Evolutionary conservation across 768 basidiomycete genomes (phyloP).

Genomic region (Mycena metata): DNA sequence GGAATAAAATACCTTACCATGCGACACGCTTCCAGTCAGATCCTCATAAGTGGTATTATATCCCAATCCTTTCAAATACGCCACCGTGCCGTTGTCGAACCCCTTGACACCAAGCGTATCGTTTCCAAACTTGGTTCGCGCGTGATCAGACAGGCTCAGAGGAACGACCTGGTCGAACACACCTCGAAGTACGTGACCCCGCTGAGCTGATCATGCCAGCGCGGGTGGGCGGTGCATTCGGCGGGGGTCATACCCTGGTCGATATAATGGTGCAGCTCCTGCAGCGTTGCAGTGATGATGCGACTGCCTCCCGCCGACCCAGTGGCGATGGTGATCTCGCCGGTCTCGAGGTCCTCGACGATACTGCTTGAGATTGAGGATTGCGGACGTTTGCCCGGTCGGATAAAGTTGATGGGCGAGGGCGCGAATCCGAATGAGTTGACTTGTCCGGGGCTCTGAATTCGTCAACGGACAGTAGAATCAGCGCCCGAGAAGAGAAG

Average conservation of each 20-base stretch:
- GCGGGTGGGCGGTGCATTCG: slow-evolving; percentile 34
- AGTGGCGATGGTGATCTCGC: slow-evolving; percentile 52
- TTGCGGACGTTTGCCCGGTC: slow-evolving; percentile 48
- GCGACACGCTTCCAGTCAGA: slow-evolving; percentile 29
- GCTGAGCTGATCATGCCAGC: slow-evolving; percentile 48
- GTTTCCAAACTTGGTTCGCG: not conserved
- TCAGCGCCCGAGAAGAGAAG: not conserved
- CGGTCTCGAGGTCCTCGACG: slow-evolving; percentile 51
- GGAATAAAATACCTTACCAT: slow-evolving; percentile 23
- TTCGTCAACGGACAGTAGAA: no score
- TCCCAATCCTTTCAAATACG: slow-evolving; percentile 34
- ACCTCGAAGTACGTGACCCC: slow-evolving; percentile 42
- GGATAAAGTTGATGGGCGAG: slow-evolving; percentile 52
- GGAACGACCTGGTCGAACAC: not conserved
- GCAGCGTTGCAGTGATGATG: slow-evolving; percentile 55
- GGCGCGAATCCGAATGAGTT: slow-evolving; percentile 55
- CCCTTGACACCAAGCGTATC: slow-evolving; percentile 29
- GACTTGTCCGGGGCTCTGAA: slow-evolving; percentile 38
- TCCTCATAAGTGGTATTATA: slow-evolving; percentile 35
- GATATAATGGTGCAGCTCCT: slow-evolving; percentile 51
- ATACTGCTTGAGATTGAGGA: slow-evolving; percentile 49
- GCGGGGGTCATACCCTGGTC: slow-evolving; percentile 46
- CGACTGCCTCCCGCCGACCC: slow-evolving; percentile 53
- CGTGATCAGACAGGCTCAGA: not conserved
- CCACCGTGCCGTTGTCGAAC: slow-evolving; percentile 37